Base-by-base conservation (phyloP, 192 early-diverging fungal genomes). In the Phlyctochytrium bullatum region DNA sequence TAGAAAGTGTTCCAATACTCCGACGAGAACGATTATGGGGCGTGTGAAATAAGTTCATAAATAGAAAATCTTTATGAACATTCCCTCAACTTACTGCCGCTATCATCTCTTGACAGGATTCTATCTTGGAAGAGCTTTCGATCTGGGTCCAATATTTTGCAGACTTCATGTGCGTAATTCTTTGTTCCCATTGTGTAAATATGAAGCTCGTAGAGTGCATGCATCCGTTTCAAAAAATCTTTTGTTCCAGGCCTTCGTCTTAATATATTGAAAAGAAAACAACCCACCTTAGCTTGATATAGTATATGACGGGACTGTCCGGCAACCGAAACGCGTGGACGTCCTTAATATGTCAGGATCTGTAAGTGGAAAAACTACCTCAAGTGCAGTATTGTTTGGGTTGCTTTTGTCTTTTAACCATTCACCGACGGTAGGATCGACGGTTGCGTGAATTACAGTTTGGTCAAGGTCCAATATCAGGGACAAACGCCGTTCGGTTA, bases 101-200 rank as follows among this genome's bases (percentile, higher is more conserved):
- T 97, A 36, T 99, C 97, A 66, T 97, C 93, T 3, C 96, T 78
- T 6, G 93, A 93, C 36, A 99, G 74, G 56, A 99, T 95, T 23
- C 97, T 87, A 30, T 92, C 90, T 36, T 86, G 82, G 65, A 99
- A 99, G 31, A 88, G 82, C 10, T 61, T 78, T 3, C 84, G 69
- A 16, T 90, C 83, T 0, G 95, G 95, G 67, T 99, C 97, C 51
- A 99, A 87, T 1, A 89, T 82, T 28, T 85, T 80, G 0, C 93
- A 92, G 1, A 99, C 91, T 0, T 89, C 88, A 32, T 90, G 82
- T 31, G 97, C 97, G 75, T 99, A 99, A 23, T 87, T 82, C 12
- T 95, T 83, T 0, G 94, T 92, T 31, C 97, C 97, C 95, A 98
- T 96, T 1, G 97, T 99, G 74, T 99, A 99, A 59, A 99, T 95